Evolutionary conservation across 164 flowering plant genomes (phyloP).

Genomic region (Aristolochia californica): DNA sequence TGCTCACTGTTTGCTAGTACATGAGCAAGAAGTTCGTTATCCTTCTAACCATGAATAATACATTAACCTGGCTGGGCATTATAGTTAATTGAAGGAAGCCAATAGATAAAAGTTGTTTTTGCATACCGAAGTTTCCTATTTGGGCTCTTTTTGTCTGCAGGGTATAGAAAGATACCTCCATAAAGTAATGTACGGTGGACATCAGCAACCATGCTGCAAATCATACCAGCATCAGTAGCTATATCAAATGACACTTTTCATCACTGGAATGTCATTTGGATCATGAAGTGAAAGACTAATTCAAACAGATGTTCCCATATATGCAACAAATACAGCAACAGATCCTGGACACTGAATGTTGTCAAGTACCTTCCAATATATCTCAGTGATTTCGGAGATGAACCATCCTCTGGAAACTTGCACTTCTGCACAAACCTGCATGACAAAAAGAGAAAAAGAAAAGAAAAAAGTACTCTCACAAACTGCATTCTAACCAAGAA

Average conservation of each 20-base stretch:
- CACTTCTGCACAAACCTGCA: conserved; percentile 82
- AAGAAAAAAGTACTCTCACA: conserved; percentile 3
- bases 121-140: conserved; percentile 85
- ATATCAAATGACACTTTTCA: too few relatives aligned
- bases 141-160: conserved; percentile 95
- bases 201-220: conserved; percentile 99
- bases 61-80: background rate
- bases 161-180: conserved; percentile 97
- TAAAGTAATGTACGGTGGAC: conserved; percentile 97
- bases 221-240: too few relatives aligned
- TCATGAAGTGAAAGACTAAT: too few relatives aligned
- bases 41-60: background rate
- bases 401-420: conserved; percentile 85
- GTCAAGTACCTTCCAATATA: too few relatives aligned
- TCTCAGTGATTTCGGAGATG: conserved; percentile 82
- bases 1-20: background rate
- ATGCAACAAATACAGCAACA: too few relatives aligned
- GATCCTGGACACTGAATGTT: too few relatives aligned
- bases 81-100: too few relatives aligned
- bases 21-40: background rate
- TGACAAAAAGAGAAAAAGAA: conserved; percentile 1
- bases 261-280: too few relatives aligned
- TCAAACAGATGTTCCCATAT: too few relatives aligned
- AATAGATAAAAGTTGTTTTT: background rate
- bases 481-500: background rate